A percentile compares a stretch with the other conserved stretches of the same genome.
Conservation (phyloP, 768 basidiomycete genomes). For the Kwoniella sp. region DNA sequence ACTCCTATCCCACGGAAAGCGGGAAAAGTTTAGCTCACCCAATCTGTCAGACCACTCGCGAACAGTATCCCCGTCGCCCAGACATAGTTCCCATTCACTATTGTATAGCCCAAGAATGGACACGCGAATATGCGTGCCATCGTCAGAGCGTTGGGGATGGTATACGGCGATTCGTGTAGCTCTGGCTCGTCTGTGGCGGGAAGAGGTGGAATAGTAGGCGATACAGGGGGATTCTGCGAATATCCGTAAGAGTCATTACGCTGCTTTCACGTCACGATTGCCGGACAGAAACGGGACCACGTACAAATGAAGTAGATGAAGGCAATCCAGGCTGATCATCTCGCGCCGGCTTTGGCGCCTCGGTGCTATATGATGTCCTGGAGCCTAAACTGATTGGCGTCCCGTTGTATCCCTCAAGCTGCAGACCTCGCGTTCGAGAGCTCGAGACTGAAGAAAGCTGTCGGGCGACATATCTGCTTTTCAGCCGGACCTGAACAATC, state of each 20-base stretch:
- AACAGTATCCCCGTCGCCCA: conserved; percentile 80
- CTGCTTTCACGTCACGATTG: not conserved
- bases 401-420: too few relatives aligned
- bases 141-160: conserved; percentile 87
- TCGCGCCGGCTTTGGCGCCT: conserved; percentile 3
- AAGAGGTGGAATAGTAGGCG: conserved; percentile 16
- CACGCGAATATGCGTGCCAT: conserved; percentile 83
- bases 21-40: conserved; percentile 63
- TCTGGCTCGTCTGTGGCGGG: conserved; percentile 29
- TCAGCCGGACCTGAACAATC: conserved; percentile 21
- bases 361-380: conserved; percentile 4
- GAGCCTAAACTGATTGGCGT: not conserved
- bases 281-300: not conserved
- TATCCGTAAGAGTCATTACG: not conserved
- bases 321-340: conserved; percentile 12
- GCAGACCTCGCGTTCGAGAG: not conserved
- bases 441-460: conserved; percentile 10
- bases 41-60: conserved; percentile 89
- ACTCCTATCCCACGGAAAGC: not conserved
- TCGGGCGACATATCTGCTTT: conserved; percentile 16
- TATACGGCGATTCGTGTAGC: conserved; percentile 64
- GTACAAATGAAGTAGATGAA: conserved; percentile 12
- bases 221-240: not conserved
- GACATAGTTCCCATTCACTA: conserved; percentile 76
- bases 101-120: conserved; percentile 87